Evolutionary conservation across 345 rosid species (phyloP).

Genomic region (Populus ilicifolia): DNA sequence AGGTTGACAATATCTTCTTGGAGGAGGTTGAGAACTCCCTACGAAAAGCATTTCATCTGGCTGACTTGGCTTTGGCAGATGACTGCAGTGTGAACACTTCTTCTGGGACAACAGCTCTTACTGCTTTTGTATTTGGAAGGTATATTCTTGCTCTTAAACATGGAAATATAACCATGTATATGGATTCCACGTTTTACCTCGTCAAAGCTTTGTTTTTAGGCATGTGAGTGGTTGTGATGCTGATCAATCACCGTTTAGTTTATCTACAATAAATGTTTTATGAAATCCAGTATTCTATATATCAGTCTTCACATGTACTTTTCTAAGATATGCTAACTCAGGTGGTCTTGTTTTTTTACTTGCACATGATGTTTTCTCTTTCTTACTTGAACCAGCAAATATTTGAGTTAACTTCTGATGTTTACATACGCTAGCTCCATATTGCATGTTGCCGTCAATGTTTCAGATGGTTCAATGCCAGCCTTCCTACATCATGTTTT

Average conservation of each 20-base stretch:
- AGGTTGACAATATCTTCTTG: conserved; percentile 42
- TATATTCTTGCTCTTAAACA: conserved; percentile 15
- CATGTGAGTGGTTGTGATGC: neutral
- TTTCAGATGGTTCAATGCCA: neutral
- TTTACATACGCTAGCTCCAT: neutral
- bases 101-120: conserved; percentile 84
- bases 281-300: neutral
- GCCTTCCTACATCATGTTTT: neutral
- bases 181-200: neutral
- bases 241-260: neutral
- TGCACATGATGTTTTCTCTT: too few relatives aligned
- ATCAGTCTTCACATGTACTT: neutral
- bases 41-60: conserved; percentile 56
- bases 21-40: conserved; percentile 54
- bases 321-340: neutral
- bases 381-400: neutral
- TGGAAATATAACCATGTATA: neutral
- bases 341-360: neutral
- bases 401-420: neutral
- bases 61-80: conserved; percentile 67
- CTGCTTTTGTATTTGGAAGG: conserved; percentile 74
- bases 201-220: neutral
- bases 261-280: neutral
- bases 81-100: conserved; percentile 56
- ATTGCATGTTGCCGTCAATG: neutral